Evolutionary conservation across 75 land plant genomes (phyloP).

Genomic region (Larix kaempferi): DNA sequence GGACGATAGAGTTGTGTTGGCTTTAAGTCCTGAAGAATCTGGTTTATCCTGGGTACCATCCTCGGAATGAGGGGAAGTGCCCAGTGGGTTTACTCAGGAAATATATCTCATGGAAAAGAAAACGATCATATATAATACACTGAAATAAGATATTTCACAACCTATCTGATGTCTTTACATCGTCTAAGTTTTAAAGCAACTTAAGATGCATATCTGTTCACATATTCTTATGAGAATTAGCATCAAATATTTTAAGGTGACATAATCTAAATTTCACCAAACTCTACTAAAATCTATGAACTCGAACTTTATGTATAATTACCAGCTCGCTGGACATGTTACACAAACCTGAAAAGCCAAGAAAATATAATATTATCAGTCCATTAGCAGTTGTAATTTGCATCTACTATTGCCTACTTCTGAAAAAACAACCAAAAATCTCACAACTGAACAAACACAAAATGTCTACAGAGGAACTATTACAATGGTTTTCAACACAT

Average conservation of each 20-base stretch:
- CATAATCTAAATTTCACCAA: neutral
- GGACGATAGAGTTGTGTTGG: too few species aligned
- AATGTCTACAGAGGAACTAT: too few species aligned
- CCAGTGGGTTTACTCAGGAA: too few species aligned
- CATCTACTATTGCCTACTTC: neutral
- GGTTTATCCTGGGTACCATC: too few species aligned
- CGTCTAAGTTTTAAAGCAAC: neutral
- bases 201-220: neutral
- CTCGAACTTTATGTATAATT: constrained; percentile 10
- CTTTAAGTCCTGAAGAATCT: too few species aligned
- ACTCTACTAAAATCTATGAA: neutral
- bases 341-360: constrained; percentile 72
- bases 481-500: too few species aligned
- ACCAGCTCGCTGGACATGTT: constrained; percentile 95
- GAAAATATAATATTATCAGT: constrained; percentile 6
- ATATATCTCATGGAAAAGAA: too few species aligned
- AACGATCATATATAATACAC: neutral
- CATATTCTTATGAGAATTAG: neutral
- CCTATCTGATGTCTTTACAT: neutral
- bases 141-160: neutral
- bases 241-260: neutral
- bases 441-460: neutral
- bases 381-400: neutral
- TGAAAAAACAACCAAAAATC: neutral
- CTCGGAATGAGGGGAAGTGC: too few species aligned